A percentile compares a stretch with the other conserved stretches of the same genome.
Evolutionary conservation across 2,329 filamentous ascomycete genomes (phyloP).

Genomic region (Coleophoma eucalyptorum): DNA sequence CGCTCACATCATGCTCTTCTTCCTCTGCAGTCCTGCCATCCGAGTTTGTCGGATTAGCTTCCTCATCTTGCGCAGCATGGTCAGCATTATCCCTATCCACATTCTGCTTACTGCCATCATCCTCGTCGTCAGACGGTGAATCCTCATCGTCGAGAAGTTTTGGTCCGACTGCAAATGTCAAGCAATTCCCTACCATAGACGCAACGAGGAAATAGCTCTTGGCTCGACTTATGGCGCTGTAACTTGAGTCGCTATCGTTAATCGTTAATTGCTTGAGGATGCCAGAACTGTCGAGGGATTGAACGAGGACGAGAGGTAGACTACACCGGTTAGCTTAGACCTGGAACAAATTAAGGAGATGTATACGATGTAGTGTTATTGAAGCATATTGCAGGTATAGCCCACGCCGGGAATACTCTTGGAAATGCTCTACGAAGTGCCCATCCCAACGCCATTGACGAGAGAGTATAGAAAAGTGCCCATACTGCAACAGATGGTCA

Average conservation of each 20-base stretch:
- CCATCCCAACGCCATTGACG: constrained; percentile 43
- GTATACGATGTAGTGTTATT: constrained; percentile 49
- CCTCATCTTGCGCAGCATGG: constrained; percentile 2
- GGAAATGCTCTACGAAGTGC: constrained; percentile 36
- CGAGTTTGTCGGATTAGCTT: constrained; percentile 14
- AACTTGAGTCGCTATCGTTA: constrained; percentile 33
- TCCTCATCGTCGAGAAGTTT: constrained; percentile 44
- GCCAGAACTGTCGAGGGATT: constrained; percentile 36
- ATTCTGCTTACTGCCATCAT: constrained; percentile 11
- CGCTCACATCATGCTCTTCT: constrained; percentile 16
- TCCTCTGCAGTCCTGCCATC: constrained; percentile 21
- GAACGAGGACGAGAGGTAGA: constrained; percentile 45
- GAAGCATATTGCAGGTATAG: constrained; percentile 49
- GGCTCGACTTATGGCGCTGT: constrained; percentile 48
- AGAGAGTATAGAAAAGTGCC: constrained; percentile 43
- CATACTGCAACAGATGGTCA: constrained; percentile 34
- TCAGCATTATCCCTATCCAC: constrained; percentile 12
- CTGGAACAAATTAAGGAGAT: neutral
- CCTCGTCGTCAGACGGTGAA: constrained; percentile 24
- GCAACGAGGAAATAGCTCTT: constrained; percentile 64
- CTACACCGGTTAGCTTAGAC: neutral
- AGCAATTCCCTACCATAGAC: constrained; percentile 55
- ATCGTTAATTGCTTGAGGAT: constrained; percentile 46
- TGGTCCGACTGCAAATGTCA: constrained; percentile 61
- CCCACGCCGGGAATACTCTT: constrained; percentile 44